Evolutionary conservation across 768 basidiomycete genomes (phyloP).

Genomic region (Sporobolomyces phaffii): DNA sequence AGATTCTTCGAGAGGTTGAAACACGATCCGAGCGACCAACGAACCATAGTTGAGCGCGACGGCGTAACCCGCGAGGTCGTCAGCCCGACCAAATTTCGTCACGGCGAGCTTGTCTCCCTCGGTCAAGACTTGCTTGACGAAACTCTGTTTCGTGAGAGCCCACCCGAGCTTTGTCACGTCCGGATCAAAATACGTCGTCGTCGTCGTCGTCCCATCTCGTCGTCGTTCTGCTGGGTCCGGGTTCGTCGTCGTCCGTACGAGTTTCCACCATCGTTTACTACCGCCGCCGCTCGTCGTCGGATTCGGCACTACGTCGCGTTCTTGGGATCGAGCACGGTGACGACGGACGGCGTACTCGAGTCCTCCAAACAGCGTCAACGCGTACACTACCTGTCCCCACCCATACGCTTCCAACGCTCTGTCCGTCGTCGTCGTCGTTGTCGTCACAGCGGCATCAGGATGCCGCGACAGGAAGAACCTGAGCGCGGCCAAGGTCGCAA

Average conservation of each 20-base stretch:
- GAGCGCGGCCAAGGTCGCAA: constrained; percentile 68
- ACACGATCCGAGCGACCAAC: constrained; percentile 79
- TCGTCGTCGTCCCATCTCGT: neutral
- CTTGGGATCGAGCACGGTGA: too few species aligned
- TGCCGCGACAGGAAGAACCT: too few species aligned
- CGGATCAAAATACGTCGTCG: constrained; percentile 7
- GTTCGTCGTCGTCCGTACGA: too few species aligned
- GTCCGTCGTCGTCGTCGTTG: constrained; percentile 50
- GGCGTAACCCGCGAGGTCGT: constrained; percentile 90
- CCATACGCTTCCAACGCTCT: constrained; percentile 68
- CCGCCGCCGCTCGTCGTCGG: too few species aligned
- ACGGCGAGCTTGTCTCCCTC: constrained; percentile 91
- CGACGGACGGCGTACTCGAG: constrained; percentile 48
- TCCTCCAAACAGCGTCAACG: constrained; percentile 54
- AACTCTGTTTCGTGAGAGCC: constrained; percentile 79
- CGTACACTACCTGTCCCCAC: constrained; percentile 72
- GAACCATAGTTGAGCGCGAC: constrained; percentile 95
- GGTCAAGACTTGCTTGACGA: constrained; percentile 90
- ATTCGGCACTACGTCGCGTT: too few species aligned
- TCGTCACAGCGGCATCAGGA: too few species aligned
- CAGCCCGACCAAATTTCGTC: constrained; percentile 71
- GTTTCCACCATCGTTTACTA: too few species aligned
- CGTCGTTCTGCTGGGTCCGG: neutral
- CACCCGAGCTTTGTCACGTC: constrained; percentile 53
- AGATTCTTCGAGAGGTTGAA: constrained; percentile 93